A percentile compares a stretch with the other conserved stretches of the same genome.
Conservation (phyloP, 495 filamentous ascomycete species). For the Rhizodiscina lignyota region DNA sequence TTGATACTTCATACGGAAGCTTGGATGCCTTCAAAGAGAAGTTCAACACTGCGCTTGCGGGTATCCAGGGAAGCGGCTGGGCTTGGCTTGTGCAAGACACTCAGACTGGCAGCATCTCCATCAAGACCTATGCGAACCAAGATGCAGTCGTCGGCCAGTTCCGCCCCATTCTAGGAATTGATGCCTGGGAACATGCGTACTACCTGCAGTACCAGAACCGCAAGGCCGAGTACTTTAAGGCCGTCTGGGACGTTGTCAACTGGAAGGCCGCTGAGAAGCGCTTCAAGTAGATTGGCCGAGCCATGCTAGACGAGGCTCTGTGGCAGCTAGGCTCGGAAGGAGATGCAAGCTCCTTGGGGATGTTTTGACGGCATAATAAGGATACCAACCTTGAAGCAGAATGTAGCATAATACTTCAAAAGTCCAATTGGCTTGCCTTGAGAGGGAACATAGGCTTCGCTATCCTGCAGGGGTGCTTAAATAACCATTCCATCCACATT, state of each 20-base stretch:
- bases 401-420: too few species aligned
- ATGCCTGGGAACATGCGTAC: slow-evolving; percentile 93
- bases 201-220: slow-evolving; percentile 95
- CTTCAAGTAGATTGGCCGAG: too few species aligned
- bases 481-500: too few species aligned
- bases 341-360: too few species aligned
- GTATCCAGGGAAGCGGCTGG: slow-evolving; percentile 91
- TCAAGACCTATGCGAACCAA: slow-evolving; percentile 78
- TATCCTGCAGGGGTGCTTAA: too few species aligned
- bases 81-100: slow-evolving; percentile 85
- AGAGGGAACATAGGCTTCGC: too few species aligned
- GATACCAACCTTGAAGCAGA: too few species aligned
- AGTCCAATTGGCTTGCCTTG: too few species aligned
- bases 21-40: slow-evolving; percentile 57
- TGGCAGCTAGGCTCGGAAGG: too few species aligned
- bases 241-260: slow-evolving; percentile 96
- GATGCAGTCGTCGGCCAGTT: slow-evolving; percentile 84
- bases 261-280: slow-evolving; percentile 90
- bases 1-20: slow-evolving; percentile 61
- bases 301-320: too few species aligned
- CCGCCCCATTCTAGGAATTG: slow-evolving; percentile 75
- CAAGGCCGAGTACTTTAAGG: slow-evolving; percentile 94
- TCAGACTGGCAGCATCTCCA: slow-evolving; percentile 51
- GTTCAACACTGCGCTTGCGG: slow-evolving; percentile 63
- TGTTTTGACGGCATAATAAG: too few species aligned